phyloP scores from a whole-genome alignment of 208 protist species.

The Angomonas desouzai region DNA sequence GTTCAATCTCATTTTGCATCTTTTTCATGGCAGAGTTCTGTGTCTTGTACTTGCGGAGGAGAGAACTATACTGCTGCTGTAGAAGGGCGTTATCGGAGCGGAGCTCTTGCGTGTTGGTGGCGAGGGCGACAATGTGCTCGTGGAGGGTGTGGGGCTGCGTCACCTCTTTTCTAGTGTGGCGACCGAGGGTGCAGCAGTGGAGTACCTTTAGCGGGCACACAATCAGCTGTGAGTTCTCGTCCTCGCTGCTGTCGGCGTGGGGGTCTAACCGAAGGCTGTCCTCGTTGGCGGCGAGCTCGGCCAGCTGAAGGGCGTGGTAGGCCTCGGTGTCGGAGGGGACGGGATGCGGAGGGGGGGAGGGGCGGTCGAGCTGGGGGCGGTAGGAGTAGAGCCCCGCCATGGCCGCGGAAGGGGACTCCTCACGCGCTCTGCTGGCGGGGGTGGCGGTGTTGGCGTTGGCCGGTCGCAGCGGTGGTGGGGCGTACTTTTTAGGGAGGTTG shows the following conservation, averaged over 20 bases:
- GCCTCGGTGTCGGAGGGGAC: not conserved
- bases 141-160: slow-evolving; percentile 14
- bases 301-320: slow-evolving; percentile 21
- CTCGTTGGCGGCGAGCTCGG: slow-evolving; percentile 5
- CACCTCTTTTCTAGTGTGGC: slow-evolving; percentile 30
- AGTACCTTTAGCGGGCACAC: slow-evolving; percentile 33
- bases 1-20: slow-evolving; percentile 22
- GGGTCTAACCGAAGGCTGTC: not conserved
- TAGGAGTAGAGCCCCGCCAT: not conserved
- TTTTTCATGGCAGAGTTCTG: slow-evolving; percentile 19
- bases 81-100: slow-evolving; percentile 24
- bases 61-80: slow-evolving; percentile 15
- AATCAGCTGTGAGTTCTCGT: slow-evolving; percentile 13
- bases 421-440: not conserved
- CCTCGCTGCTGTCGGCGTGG: not conserved
- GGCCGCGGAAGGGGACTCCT: not conserved
- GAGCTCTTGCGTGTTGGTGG: slow-evolving; percentile 19
- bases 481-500: not conserved
- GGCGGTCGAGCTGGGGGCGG: not conserved
- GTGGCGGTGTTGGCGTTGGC: not conserved
- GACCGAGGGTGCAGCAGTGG: slow-evolving; percentile 31
- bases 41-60: slow-evolving; percentile 24
- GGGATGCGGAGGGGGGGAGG: not conserved
- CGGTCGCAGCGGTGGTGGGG: slow-evolving; percentile 5
- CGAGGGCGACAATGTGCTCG: slow-evolving; percentile 28